Evolutionary conservation across 139 green algal genomes (phyloP).

Genomic region (Gonium pectorale): DNA sequence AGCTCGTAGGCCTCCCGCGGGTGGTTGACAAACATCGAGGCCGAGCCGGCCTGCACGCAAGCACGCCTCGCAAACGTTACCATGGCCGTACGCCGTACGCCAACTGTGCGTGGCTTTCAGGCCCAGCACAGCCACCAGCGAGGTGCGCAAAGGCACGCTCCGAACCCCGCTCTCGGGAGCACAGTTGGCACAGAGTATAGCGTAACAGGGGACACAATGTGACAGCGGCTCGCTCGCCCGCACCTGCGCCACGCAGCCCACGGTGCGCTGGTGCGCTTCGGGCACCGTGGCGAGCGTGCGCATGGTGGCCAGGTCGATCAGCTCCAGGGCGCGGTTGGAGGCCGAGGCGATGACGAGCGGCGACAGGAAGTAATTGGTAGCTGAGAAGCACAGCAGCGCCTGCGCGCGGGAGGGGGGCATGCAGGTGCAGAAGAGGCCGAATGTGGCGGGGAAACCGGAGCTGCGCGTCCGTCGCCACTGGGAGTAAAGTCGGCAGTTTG

Average conservation of each 20-base stretch:
- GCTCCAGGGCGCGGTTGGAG: constrained; percentile 60
- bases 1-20: constrained; percentile 63
- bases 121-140: too few species aligned
- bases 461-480: too few species aligned
- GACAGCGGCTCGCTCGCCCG: not conserved
- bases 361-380: constrained; percentile 65
- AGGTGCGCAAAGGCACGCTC: too few species aligned
- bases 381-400: constrained; percentile 44
- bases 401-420: not conserved
- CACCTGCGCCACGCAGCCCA: constrained; percentile 36
- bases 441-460: too few species aligned
- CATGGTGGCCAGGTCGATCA: constrained; percentile 59
- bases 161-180: too few species aligned
- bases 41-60: constrained; percentile 43
- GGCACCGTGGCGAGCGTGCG: constrained; percentile 6
- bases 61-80: too few species aligned
- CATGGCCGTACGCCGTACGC: too few species aligned
- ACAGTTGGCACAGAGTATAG: too few species aligned
- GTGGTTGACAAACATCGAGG: constrained; percentile 58
- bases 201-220: too few species aligned
- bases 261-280: constrained; percentile 30
- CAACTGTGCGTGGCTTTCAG: too few species aligned
- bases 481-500: too few species aligned
- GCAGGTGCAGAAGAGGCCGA: not conserved
- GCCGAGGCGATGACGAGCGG: constrained; percentile 57